These are phyloP conservation scores for Tetracladium setigerum DNA, from an alignment of 495 filamentous ascomycete species.

Conservation along the genomic window DNA sequence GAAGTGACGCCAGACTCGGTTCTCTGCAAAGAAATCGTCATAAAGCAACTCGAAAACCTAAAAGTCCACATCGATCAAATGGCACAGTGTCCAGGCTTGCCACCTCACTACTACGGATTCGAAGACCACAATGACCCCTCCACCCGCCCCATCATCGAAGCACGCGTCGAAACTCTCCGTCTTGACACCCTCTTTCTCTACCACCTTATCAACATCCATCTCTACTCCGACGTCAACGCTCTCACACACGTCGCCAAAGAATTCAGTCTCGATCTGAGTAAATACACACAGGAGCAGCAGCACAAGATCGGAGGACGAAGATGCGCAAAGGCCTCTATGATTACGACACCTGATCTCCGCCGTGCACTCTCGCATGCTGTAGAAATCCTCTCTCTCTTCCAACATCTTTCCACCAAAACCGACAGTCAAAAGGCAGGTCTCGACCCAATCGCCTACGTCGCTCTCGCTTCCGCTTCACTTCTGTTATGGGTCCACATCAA, in stretches of 20 bases:
- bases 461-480: constrained; percentile 4
- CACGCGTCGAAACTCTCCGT: constrained; percentile 8
- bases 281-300: constrained; percentile 1
- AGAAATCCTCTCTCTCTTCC: constrained; percentile 7
- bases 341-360: background rate
- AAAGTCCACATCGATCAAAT: constrained; percentile 9
- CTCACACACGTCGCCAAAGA: constrained; percentile 15
- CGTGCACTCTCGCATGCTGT: constrained; percentile 10
- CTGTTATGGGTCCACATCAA: constrained; percentile 13
- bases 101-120: constrained; percentile 8
- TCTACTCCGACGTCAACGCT: constrained; percentile 15
- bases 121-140: constrained; percentile 12
- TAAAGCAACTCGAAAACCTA: constrained; percentile 8
- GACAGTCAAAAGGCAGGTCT: background rate
- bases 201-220: constrained; percentile 19
- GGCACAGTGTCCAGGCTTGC: background rate
- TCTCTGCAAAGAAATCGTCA: constrained; percentile 7
- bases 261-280: background rate
- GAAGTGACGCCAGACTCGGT: constrained; percentile 2
- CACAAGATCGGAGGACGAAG: background rate
- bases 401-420: background rate
- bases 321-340: constrained; percentile 2
- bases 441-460: constrained; percentile 14
- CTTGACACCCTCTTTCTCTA: constrained; percentile 18
- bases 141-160: constrained; percentile 5